These are phyloP conservation scores for Starmerella etchellsii DNA, from an alignment of 805 yeast species.

Conservation along the genomic window DNA sequence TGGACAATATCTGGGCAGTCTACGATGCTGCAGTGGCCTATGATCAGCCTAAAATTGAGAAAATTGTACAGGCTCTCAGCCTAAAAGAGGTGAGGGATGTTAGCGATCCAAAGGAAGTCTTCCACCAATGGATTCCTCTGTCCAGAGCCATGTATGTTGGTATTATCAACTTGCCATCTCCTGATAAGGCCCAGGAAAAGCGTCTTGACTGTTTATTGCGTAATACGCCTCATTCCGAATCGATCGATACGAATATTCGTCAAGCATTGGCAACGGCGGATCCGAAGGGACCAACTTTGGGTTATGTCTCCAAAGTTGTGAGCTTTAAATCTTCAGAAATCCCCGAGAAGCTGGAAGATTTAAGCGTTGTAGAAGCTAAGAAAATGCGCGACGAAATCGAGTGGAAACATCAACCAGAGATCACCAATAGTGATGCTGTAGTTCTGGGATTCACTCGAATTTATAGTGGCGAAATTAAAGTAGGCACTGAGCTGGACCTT, in stretches of 20 bases:
- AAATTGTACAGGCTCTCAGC: conserved; percentile 57
- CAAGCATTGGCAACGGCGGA: conserved; percentile 57
- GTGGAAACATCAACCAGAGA: not conserved
- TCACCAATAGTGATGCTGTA: conserved; percentile 34
- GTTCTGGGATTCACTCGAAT: conserved; percentile 80
- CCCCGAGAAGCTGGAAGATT: conserved; percentile 32
- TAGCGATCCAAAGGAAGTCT: conserved; percentile 39
- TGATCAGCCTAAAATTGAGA: conserved; percentile 58
- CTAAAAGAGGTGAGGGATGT: conserved; percentile 46
- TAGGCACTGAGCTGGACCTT: conserved; percentile 64
- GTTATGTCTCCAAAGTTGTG: conserved; percentile 79
- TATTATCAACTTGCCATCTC: conserved; percentile 81
- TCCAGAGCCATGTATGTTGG: conserved; percentile 74
- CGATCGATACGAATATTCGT: conserved; percentile 36
- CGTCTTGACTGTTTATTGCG: conserved; percentile 58
- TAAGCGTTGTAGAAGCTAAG: not conserved
- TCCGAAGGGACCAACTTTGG: conserved; percentile 48
- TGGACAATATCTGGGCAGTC: conserved; percentile 87
- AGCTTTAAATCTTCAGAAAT: conserved; percentile 73
- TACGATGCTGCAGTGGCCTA: conserved; percentile 57
- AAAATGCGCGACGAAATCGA: not conserved
- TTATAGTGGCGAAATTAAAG: conserved; percentile 66
- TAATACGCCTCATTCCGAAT: conserved; percentile 39
- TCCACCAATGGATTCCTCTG: conserved; percentile 92
- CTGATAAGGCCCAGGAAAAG: conserved; percentile 56